A percentile compares a stretch with the other conserved stretches of the same genome.
Conservation (phyloP, 768 basidiomycete species). For the Coprinopsis cinerea region DNA sequence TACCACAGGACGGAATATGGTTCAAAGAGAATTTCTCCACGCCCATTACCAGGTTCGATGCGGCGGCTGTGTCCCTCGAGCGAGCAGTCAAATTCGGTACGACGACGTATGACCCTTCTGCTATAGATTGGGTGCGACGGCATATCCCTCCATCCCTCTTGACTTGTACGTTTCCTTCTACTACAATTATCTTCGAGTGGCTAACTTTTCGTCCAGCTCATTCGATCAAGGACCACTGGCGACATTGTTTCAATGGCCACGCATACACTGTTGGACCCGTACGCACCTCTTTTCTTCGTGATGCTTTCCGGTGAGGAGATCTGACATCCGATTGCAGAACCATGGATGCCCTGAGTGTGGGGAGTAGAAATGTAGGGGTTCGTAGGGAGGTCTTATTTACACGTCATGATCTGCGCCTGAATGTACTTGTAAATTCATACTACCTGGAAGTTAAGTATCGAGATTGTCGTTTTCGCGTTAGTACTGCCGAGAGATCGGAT, state of each 20-base stretch:
- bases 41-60: no score
- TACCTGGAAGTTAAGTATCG: no score
- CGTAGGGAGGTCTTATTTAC: no score
- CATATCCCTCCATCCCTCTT: no score
- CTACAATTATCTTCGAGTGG: neutral
- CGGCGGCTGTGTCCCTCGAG: no score
- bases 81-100: no score
- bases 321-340: slow-evolving; percentile 52
- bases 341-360: slow-evolving; percentile 56
- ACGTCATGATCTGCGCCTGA: no score
- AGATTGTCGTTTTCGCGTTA: no score
- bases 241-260: slow-evolving; percentile 55
- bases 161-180: neutral
- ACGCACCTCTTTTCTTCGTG: slow-evolving; percentile 9
- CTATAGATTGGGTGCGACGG: no score
- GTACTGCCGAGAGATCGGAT: no score
- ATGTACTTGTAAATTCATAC: no score
- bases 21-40: slow-evolving; percentile 35
- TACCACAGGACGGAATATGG: slow-evolving; percentile 33
- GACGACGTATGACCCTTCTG: no score
- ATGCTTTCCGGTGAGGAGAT: neutral
- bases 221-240: slow-evolving; percentile 43
- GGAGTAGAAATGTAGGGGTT: slow-evolving; percentile 44
- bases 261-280: slow-evolving; percentile 56
- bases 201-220: slow-evolving; percentile 10